Conservation (phyloP, 495 filamentous ascomycete species). For the Hamigera avellanea region DNA sequence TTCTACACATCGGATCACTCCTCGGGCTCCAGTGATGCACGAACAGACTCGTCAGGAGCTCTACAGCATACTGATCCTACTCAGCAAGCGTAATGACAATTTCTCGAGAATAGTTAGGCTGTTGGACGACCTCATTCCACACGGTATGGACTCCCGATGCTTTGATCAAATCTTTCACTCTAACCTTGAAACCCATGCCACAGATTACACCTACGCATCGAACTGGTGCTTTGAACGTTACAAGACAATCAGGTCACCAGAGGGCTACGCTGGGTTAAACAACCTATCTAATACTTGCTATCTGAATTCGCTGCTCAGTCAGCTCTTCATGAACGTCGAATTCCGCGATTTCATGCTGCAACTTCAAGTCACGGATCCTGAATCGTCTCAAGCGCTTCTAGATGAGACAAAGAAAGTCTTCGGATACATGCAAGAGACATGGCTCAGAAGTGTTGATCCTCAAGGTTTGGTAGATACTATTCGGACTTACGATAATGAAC, state of each 20-base stretch:
- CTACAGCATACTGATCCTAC: conserved; percentile 46
- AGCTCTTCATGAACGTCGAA: conserved; percentile 90
- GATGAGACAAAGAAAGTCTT: conserved; percentile 72
- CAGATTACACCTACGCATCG: conserved; percentile 44
- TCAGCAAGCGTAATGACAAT: conserved; percentile 45
- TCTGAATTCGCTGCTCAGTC: conserved; percentile 87
- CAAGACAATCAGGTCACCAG: conserved; percentile 58
- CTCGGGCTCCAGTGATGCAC: conserved; percentile 39
- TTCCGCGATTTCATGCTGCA: conserved; percentile 80
- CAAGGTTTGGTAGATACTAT: conserved; percentile 60
- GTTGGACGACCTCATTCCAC: conserved; percentile 40
- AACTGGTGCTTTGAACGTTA: conserved; percentile 49
- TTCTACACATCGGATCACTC: conserved; percentile 9
- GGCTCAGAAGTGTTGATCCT: conserved; percentile 60
- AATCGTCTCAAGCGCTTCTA: conserved; percentile 54
- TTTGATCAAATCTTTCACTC: conserved; percentile 5
- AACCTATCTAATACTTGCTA: conserved; percentile 98
- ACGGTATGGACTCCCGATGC: conserved; percentile 21
- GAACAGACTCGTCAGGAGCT: conserved; percentile 48
- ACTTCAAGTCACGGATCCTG: conserved; percentile 41
- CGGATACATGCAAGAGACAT: conserved; percentile 72
- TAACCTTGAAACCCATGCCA: not conserved
- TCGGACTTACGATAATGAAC: conserved; percentile 68
- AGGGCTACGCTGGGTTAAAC: conserved; percentile 70
- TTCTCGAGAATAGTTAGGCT: conserved; percentile 39